phyloP scores from a whole-genome alignment of 129 eudicot species.

The Pseudognaphalium luteoalbum region DNA sequence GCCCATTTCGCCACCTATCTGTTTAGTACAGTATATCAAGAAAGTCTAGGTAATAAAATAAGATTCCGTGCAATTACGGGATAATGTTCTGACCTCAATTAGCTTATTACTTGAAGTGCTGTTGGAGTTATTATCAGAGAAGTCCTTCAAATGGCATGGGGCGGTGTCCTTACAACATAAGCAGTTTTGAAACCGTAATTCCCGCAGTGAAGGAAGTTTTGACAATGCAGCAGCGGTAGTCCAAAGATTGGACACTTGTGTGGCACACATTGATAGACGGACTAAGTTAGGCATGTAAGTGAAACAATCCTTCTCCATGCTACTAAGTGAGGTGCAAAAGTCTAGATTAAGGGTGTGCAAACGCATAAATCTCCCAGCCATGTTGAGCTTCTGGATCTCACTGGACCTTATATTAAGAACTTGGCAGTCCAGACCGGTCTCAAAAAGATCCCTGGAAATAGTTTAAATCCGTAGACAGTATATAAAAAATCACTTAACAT shows the following conservation, averaged over 20 bases:
- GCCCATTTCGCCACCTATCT: background rate
- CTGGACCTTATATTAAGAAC: slow-evolving; percentile 46
- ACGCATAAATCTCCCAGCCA: slow-evolving; percentile 51
- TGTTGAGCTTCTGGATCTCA: slow-evolving; percentile 47
- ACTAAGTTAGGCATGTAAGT: slow-evolving; percentile 63
- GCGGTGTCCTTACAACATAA: slow-evolving; percentile 58
- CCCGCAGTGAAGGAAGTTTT: slow-evolving; percentile 54
- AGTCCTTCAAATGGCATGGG: slow-evolving; percentile 44
- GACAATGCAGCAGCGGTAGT: slow-evolving; percentile 58
- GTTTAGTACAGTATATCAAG: background rate
- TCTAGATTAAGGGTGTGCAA: slow-evolving; percentile 70
- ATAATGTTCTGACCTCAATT: slow-evolving; percentile 42
- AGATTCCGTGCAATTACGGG: background rate
- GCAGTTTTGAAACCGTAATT: slow-evolving; percentile 69
- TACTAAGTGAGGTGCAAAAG: slow-evolving; percentile 56
- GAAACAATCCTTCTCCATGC: slow-evolving; percentile 57
- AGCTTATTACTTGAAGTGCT: slow-evolving; percentile 26
- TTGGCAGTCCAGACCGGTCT: slow-evolving; percentile 51
- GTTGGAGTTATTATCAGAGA: slow-evolving; percentile 15
- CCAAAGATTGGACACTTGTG: slow-evolving; percentile 60
- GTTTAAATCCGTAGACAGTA: slow-evolving; percentile 26
- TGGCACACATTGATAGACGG: slow-evolving; percentile 60
- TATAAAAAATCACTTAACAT: slow-evolving; percentile 32
- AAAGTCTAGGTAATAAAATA: slow-evolving; percentile 8
- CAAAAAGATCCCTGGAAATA: slow-evolving; percentile 48